Base-by-base conservation (phyloP, 192 early-diverging fungal genomes). In the Obelidium mucronatum region DNA sequence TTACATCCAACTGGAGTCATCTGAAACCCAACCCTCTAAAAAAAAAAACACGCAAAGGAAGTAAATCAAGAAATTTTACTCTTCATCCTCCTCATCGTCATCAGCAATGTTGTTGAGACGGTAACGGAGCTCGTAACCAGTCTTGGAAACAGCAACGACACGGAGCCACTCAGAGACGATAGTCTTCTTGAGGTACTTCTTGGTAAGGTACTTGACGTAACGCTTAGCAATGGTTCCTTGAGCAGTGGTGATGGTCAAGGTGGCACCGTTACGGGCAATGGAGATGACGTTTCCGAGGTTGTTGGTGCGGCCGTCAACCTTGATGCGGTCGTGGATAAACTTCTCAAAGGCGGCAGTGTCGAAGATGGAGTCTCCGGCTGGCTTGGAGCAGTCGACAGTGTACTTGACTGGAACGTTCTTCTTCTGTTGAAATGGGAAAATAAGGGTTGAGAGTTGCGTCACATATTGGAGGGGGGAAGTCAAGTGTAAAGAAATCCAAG, bases 111-210 rank as follows among this genome's bases (percentile, higher is more conserved):
- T 90, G 82, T 96, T 94, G 91, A 93, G 91, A 89, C 92, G 97
- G 94, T 98, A 99, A 75, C 91, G 88, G 86, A 99, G 92, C 89
- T 95, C 91, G 91, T 96, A 99, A 74, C 94, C 88, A 74, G 86
- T 83, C 92, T 96, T 95, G 90, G 84, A 81, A 76, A 88, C 84
- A 80, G 94, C 87, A 83, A 97, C 89, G 81, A 98, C 97, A 86
- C 97, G 96, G 81, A 99, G 88, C 92, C 93, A 98, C 90, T 99
- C 97, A 83, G 95, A 92, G 87, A 99, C 93, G 84, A 93, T 90
- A 91, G 97, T 88, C 94, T 99, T 97, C 95, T 99, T 99, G 87
- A 99, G 89, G 94, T 95, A 99, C 92, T 97, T 97, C 94, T 99
- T 99, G 89, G 97, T 94, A 66, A 99, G 92, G 93, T 99, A 99